Base-by-base conservation (phyloP, 2,329 filamentous ascomycete species). In the Stromatinia cepivora region DNA sequence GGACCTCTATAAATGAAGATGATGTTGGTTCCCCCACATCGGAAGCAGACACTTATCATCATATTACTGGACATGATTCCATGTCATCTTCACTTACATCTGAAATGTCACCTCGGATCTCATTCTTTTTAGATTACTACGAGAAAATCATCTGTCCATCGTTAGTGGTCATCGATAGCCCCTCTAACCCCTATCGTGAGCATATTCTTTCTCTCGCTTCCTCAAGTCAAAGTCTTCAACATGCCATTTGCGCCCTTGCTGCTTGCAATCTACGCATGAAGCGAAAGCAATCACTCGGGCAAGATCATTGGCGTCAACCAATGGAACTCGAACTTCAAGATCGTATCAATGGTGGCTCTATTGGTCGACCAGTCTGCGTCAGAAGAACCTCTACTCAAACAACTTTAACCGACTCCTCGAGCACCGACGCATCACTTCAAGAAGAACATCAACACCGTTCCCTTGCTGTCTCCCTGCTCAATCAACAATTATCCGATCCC, bases 91-190 rank as follows among this genome's bases (percentile, higher is more conserved):
- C 84, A 77, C 82, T 82, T 83, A 76, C 80, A 70, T 84, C 84
- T 76, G 82, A 90, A 79, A 82, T 92, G 75, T 88, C 92, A 71
- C 88, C 90, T 70, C 91, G 93, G 77, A 90, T 97, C 82, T 90
- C 91, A 73, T 96, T 91, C 80, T 90, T 97, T 77, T 90, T 97
- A 83, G 91, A 96, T 78, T 97, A 97, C 80, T 97, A 97, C 80
- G 90, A 94, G 77, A 93, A 93, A 79, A 92, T 92, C 77, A 94
- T 98, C 82, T 95, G 93, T 74, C 92, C 92, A 7, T 92, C 93
- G 70, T 92, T 97, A 80, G 93, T 97, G 64, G 92, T 93, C 74
- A 93, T 97, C 79, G 94, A 98, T 78, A 90, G 90, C 15, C 90
- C 92, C 1, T 86, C 85, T 72, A 97, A 97, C 79, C 94, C 94